phyloP scores from a whole-genome alignment of 2,329 filamentous ascomycete species.

The Tolypocladium sp. region DNA sequence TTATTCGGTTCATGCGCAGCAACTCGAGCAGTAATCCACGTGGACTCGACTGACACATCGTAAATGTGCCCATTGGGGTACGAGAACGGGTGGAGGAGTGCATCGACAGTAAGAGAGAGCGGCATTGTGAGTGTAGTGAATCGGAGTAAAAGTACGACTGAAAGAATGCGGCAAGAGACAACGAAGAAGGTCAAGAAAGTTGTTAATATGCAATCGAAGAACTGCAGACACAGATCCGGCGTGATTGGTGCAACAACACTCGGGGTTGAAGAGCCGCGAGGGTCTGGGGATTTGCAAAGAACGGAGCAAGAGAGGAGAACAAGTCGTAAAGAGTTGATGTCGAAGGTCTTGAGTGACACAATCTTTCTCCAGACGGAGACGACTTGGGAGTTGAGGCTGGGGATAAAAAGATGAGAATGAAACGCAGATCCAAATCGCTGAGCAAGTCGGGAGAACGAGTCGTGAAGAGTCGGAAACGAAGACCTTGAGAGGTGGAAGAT shows the following conservation, averaged over 20 bases:
- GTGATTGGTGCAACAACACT: background rate
- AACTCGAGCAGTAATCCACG: background rate
- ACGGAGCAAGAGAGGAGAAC: background rate
- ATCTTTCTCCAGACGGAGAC: background rate
- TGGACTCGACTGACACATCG: background rate
- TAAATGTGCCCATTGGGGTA: background rate
- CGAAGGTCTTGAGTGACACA: background rate
- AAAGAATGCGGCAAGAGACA: background rate
- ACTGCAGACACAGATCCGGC: background rate
- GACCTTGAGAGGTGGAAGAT: background rate
- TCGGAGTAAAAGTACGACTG: background rate
- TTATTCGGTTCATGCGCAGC: background rate
- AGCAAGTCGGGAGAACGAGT: background rate
- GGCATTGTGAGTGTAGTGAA: background rate
- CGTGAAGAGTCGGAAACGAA: background rate
- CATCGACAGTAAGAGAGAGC: background rate
- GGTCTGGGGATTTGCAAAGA: background rate
- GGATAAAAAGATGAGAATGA: background rate
- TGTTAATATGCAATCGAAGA: background rate
- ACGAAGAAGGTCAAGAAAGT: background rate
- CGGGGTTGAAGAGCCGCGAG: background rate
- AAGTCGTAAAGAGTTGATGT: background rate
- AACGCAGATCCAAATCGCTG: background rate
- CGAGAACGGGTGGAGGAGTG: background rate
- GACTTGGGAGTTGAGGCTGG: no score